phyloP scores from a whole-genome alignment of 768 basidiomycete species.

The Daedalea quercina region DNA sequence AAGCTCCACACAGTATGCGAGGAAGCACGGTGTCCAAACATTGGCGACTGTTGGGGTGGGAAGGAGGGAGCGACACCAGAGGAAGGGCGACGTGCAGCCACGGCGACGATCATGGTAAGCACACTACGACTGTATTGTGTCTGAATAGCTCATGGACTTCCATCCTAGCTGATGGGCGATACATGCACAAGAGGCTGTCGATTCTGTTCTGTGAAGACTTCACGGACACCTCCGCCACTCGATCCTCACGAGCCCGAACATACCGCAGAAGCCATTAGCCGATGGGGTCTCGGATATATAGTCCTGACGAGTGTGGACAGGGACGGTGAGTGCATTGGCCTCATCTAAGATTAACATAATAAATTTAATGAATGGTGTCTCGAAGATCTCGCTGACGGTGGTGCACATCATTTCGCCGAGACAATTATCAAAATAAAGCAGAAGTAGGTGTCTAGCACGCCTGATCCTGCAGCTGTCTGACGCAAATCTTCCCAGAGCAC shows the following conservation, averaged over 20 bases:
- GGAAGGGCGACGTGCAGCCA: constrained; percentile 77
- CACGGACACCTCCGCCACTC: constrained; percentile 77
- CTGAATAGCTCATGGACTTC: constrained; percentile 76
- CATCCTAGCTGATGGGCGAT: constrained; percentile 88
- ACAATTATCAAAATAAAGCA: constrained; percentile 94
- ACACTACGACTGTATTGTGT: not conserved
- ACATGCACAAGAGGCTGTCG: constrained; percentile 97
- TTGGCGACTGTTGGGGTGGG: constrained; percentile 99
- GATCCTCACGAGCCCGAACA: constrained; percentile 97
- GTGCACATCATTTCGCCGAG: constrained; percentile 90
- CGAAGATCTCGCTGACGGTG: constrained; percentile 86
- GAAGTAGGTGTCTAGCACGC: constrained; percentile 50
- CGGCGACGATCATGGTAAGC: constrained; percentile 94
- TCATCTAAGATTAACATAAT: not conserved
- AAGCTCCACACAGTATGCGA: constrained; percentile 95
- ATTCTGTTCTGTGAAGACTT: constrained; percentile 97
- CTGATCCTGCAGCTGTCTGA: not conserved
- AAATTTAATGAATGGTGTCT: not conserved
- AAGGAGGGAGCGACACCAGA: constrained; percentile 56
- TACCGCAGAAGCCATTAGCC: constrained; percentile 94
- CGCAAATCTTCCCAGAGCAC: constrained; percentile 53
- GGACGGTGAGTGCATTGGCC: constrained; percentile 54
- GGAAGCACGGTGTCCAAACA: constrained; percentile 97
- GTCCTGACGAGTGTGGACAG: constrained; percentile 95
- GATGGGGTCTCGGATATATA: constrained; percentile 98